These are phyloP conservation scores for Pyrenophora tritici-repentis DNA, from an alignment of 2,329 filamentous ascomycete species.

Conservation along the genomic window DNA sequence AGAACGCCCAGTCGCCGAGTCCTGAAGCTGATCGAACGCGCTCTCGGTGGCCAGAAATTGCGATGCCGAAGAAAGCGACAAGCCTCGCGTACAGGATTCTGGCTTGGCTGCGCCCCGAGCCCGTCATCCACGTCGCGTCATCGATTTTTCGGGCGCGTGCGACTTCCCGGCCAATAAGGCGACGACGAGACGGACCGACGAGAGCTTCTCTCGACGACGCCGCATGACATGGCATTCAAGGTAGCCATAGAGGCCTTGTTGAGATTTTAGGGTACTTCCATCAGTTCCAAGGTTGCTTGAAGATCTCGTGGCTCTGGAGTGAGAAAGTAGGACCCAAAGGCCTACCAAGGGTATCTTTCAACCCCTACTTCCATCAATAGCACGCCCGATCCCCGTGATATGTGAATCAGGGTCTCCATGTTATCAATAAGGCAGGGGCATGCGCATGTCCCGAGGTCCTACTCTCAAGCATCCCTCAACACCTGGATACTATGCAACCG, in stretches of 20 bases:
- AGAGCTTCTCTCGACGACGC: neutral
- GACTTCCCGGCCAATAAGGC: neutral
- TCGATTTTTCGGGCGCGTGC: constrained; percentile 4
- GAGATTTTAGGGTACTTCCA: neutral
- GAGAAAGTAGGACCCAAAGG: too few species aligned
- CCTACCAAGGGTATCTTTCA: too few species aligned
- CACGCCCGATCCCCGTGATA: neutral
- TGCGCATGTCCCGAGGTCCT: too few species aligned
- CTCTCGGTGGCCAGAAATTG: constrained; percentile 4
- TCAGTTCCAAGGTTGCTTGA: neutral
- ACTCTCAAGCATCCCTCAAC: too few species aligned
- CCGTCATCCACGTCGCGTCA: constrained; percentile 8
- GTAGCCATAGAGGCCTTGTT: neutral
- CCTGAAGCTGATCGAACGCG: neutral
- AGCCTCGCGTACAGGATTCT: constrained; percentile 11
- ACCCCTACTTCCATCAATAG: too few species aligned
- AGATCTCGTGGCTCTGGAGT: too few species aligned
- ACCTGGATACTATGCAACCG: too few species aligned
- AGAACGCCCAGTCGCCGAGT: constrained; percentile 14
- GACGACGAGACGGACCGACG: constrained; percentile 6
- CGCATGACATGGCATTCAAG: neutral
- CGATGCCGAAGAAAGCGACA: constrained; percentile 7
- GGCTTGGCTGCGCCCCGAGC: constrained; percentile 4
- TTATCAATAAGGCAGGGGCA: too few species aligned
- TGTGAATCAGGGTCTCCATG: neutral